phyloP scores from a whole-genome alignment of 129 eudicot genomes.

The Scalesia atractyloides region DNA sequence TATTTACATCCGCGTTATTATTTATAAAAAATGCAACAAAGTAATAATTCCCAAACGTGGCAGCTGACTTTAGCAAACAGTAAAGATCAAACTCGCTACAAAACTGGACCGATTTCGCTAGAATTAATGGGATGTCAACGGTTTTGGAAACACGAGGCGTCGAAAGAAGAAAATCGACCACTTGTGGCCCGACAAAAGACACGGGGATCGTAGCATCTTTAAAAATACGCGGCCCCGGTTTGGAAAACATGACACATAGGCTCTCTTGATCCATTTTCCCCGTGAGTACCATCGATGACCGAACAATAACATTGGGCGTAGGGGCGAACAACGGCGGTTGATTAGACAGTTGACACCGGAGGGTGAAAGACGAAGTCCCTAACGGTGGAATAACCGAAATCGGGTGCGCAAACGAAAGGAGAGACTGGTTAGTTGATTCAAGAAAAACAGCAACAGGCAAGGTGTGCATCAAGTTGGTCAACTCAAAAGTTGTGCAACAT shows the following conservation, averaged over 20 bases:
- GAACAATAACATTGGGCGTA: constrained; percentile 46
- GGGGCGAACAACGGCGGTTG: constrained; percentile 49
- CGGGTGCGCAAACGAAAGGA: constrained; percentile 38
- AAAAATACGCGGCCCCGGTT: constrained; percentile 58
- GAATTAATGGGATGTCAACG: constrained; percentile 32
- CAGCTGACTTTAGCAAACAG: constrained; percentile 46
- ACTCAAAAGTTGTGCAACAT: constrained; percentile 45
- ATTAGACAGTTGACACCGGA: constrained; percentile 34
- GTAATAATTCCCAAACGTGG: constrained; percentile 29
- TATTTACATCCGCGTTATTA: constrained; percentile 49
- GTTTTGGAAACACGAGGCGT: constrained; percentile 6
- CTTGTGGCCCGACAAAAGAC: constrained; percentile 54
- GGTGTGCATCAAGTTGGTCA: constrained; percentile 81
- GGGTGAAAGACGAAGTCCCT: constrained; percentile 46
- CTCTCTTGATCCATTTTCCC: constrained; percentile 59
- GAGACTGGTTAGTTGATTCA: constrained; percentile 53
- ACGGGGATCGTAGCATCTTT: constrained; percentile 60
- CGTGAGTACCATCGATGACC: constrained; percentile 60
- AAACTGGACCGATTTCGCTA: constrained; percentile 43
- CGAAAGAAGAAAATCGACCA: constrained; percentile 44
- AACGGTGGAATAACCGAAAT: constrained; percentile 59
- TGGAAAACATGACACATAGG: constrained; percentile 54
- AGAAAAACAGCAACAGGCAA: constrained; percentile 67
- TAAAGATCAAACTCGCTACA: constrained; percentile 40
- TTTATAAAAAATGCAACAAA: constrained; percentile 43